phyloP scores from a whole-genome alignment of 192 early-diverging fungal genomes.

The Backusella westeae region DNA sequence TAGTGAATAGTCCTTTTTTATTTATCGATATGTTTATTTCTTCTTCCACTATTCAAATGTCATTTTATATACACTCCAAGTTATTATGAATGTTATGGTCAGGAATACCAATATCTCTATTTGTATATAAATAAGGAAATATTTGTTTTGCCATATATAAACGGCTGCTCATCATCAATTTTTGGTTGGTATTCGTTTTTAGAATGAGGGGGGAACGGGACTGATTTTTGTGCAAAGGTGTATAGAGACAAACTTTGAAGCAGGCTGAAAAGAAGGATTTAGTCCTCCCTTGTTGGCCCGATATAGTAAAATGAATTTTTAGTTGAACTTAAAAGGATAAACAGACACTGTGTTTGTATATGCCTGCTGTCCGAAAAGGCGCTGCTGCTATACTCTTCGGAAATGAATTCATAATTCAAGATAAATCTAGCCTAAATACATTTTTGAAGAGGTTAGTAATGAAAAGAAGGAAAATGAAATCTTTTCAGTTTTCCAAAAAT shows the following conservation, averaged over 20 bases:
- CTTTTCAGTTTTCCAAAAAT: no score
- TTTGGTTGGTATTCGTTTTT: not conserved
- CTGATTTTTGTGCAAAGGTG: not conserved
- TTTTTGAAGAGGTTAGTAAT: not conserved
- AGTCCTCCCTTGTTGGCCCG: not conserved
- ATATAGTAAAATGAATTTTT: not conserved
- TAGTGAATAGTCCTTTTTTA: not conserved
- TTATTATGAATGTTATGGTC: no score
- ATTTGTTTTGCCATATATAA: no score
- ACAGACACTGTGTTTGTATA: not conserved
- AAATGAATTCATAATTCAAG: no score
- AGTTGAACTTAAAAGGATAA: not conserved
- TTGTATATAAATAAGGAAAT: no score
- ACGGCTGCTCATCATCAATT: no score
- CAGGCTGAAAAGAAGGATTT: not conserved
- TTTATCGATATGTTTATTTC: no score
- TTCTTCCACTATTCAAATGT: no score
- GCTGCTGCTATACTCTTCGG: not conserved
- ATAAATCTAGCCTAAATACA: not conserved
- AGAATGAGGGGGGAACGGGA: not conserved
- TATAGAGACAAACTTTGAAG: not conserved
- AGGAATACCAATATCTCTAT: no score
- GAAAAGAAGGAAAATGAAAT: not conserved
- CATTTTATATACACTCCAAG: no score
- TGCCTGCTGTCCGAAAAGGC: not conserved